A percentile compares a stretch with the other conserved stretches of the same genome.
phyloP scores from a whole-genome alignment of 192 early-diverging fungal genomes.

The Rhizoclosmatium globosum region DNA sequence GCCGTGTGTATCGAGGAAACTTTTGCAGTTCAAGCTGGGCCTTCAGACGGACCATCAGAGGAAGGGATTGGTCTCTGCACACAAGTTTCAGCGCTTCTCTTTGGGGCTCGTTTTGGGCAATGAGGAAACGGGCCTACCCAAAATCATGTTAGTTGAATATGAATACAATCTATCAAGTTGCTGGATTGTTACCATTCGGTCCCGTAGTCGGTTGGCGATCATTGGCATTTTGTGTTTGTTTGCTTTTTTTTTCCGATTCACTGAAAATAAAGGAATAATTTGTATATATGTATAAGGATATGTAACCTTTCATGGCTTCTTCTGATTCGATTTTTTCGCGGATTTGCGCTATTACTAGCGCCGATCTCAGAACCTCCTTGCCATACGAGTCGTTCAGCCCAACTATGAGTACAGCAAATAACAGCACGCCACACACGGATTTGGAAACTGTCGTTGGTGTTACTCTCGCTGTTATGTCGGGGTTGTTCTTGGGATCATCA shows the following conservation, averaged over 20 bases:
- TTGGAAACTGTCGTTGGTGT: slow-evolving; percentile 67
- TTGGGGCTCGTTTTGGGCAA: slow-evolving; percentile 45
- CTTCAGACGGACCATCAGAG: slow-evolving; percentile 45
- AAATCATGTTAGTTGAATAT: not conserved
- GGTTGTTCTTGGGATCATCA: slow-evolving; percentile 81
- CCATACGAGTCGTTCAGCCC: no score
- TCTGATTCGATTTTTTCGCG: no score
- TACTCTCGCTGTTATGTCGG: slow-evolving; percentile 81
- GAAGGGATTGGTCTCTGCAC: slow-evolving; percentile 41
- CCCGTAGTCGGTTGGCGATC: slow-evolving; percentile 36
- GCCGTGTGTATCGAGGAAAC: slow-evolving; percentile 52
- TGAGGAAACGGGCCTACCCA: slow-evolving; percentile 43
- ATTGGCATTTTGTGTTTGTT: slow-evolving; percentile 24
- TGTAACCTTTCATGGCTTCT: no score
- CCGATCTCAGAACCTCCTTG: no score
- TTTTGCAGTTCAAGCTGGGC: slow-evolving; percentile 59
- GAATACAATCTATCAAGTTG: not conserved
- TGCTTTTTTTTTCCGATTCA: not conserved
- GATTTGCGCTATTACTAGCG: no score
- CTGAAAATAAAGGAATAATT: not conserved
- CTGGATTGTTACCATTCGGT: slow-evolving; percentile 27
- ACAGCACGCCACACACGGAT: not conserved
- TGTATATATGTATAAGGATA: no score
- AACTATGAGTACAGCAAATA: no score
- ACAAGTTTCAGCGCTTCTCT: slow-evolving; percentile 57